Conservation (phyloP, 2,329 filamentous ascomycete genomes). For the Aspergillus tamarii region DNA sequence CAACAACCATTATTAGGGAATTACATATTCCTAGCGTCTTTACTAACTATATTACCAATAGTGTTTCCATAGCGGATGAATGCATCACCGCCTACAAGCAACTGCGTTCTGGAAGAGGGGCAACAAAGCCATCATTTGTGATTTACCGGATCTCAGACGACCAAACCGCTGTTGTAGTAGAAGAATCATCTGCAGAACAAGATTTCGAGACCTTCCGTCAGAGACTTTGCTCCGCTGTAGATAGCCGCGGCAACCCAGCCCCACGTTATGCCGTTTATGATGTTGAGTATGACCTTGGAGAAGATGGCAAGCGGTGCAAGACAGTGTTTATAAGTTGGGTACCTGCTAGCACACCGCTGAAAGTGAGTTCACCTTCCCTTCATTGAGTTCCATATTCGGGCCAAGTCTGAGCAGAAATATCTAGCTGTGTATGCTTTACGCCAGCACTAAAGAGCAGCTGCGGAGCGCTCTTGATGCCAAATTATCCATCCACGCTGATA, state of each 20-base stretch:
- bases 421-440: constrained; percentile 36
- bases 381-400: not conserved
- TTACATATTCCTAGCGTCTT: not conserved
- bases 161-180: constrained; percentile 38
- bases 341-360: not conserved
- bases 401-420: not conserved
- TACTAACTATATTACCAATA: not conserved
- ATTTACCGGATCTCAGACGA: constrained; percentile 48
- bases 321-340: constrained; percentile 12
- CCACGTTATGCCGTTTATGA: constrained; percentile 42
- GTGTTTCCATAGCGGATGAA: constrained; percentile 20
- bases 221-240: constrained; percentile 27
- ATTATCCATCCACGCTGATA: constrained; percentile 10
- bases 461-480: constrained; percentile 4
- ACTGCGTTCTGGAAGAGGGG: constrained; percentile 32
- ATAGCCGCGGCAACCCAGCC: constrained; percentile 12
- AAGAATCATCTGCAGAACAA: constrained; percentile 35
- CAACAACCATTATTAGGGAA: rapidly evolving
- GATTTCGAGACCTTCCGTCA: constrained; percentile 32
- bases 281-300: constrained; percentile 40
- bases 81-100: constrained; percentile 38
- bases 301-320: constrained; percentile 38
- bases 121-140: constrained; percentile 52
- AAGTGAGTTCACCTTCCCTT: not conserved
- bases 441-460: constrained; percentile 10